A percentile compares a stretch with the other conserved stretches of the same genome.
These are phyloP conservation scores for Brassica cretica DNA, from an alignment of 345 rosid species.

Conservation along the genomic window DNA sequence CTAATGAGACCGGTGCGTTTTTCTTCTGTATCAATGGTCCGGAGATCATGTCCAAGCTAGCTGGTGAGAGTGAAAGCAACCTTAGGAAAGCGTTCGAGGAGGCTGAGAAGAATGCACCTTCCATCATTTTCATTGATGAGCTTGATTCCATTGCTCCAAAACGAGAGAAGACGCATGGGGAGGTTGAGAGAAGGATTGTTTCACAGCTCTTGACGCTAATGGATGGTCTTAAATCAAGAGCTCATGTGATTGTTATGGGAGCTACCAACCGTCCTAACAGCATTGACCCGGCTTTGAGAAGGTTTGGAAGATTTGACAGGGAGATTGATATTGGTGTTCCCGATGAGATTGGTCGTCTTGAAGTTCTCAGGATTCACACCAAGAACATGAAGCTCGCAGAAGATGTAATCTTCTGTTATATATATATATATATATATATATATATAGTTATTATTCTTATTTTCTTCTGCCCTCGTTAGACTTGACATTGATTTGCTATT, in stretches of 20 bases:
- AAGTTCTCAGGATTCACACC: constrained; percentile 93
- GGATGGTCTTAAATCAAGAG: constrained; percentile 90
- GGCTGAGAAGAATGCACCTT: constrained; percentile 47
- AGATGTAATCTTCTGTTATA: constrained; percentile 53
- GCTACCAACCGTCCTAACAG: constrained; percentile 99
- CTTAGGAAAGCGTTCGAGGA: constrained; percentile 75
- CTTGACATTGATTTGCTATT: constrained; percentile 2
- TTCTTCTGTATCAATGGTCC: constrained; percentile 74
- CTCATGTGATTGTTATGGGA: constrained; percentile 92
- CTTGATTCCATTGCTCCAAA: constrained; percentile 72
- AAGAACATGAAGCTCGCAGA: constrained; percentile 97
- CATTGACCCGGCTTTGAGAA: constrained; percentile 87
- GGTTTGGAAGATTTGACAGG: constrained; percentile 70
- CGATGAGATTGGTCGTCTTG: constrained; percentile 95
- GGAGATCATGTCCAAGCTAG: constrained; percentile 73
- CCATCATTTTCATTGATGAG: constrained; percentile 68
- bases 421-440: not conserved
- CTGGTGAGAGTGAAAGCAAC: constrained; percentile 78
- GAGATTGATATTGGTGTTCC: constrained; percentile 67
- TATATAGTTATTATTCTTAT: not conserved
- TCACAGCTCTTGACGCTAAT: constrained; percentile 77
- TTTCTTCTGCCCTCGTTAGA: not conserved
- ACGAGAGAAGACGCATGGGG: constrained; percentile 66
- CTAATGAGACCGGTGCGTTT: constrained; percentile 75
- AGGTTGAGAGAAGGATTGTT: constrained; percentile 67